These are phyloP conservation scores for Orbilia ellipsospora DNA, from an alignment of 2,329 filamentous ascomycete species.

Conservation along the genomic window DNA sequence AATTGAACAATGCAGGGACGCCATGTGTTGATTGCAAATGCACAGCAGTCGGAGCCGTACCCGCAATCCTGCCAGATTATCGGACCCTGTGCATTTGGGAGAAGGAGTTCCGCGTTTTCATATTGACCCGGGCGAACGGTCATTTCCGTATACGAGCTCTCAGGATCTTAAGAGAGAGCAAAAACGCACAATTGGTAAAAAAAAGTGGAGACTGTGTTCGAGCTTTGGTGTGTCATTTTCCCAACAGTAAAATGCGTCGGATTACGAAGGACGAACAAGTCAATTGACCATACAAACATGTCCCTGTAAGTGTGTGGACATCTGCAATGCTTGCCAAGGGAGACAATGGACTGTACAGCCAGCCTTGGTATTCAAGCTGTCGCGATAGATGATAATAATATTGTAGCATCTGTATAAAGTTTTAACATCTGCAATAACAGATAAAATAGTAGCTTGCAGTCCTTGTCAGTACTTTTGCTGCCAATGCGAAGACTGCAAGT, in stretches of 20 bases:
- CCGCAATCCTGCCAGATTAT: neutral
- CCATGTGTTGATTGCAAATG: conserved; percentile 15
- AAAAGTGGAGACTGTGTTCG: neutral
- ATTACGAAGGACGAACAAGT: no score
- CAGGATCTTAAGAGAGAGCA: conserved; percentile 20
- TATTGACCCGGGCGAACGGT: conserved; percentile 31
- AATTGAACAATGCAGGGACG: conserved; percentile 5
- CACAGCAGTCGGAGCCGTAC: neutral
- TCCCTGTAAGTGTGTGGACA: no score
- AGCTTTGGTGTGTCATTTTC: neutral
- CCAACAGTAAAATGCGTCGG: no score
- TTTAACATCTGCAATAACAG: no score
- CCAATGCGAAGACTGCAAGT: no score
- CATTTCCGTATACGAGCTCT: conserved; percentile 52
- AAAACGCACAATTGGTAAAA: conserved; percentile 19
- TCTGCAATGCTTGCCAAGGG: no score
- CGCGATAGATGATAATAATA: no score
- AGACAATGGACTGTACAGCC: no score
- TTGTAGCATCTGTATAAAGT: no score
- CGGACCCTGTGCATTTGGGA: conserved; percentile 3
- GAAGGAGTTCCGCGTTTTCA: conserved; percentile 6
- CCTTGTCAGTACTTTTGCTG: conserved; percentile 3
- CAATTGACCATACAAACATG: no score
- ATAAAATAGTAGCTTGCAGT: no score
- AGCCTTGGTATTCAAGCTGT: no score